Conservation (phyloP, 1,284 basidiomycete genomes). For the Kalmanozyma brasiliensis region DNA sequence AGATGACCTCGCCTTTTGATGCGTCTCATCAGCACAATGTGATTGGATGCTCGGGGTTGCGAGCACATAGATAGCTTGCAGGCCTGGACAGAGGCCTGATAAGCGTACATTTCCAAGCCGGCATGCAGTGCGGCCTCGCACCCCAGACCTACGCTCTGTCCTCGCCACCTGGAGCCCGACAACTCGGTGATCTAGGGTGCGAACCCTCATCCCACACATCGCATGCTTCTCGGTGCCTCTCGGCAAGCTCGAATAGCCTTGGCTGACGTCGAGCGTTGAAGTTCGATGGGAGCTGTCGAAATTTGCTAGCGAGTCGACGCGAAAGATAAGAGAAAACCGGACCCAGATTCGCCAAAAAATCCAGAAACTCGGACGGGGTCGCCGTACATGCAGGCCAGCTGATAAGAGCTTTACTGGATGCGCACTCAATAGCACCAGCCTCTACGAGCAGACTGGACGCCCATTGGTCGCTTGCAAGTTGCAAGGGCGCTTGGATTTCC, state of each 20-base stretch:
- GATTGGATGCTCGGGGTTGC: slow-evolving; percentile 25
- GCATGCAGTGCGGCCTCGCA: background rate
- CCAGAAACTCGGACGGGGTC: slow-evolving; percentile 1
- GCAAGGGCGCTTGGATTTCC: too few species aligned
- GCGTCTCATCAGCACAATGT: slow-evolving; percentile 1
- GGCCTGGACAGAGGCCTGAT: background rate
- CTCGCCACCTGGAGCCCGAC: too few species aligned
- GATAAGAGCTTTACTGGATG: background rate
- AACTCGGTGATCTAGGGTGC: too few species aligned
- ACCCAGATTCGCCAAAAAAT: slow-evolving; percentile 10
- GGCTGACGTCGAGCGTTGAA: too few species aligned
- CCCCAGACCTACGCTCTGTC: background rate
- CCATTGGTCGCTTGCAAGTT: too few species aligned
- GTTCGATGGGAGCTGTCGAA: slow-evolving; percentile 13
- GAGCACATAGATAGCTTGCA: slow-evolving; percentile 16
- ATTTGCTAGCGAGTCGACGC: slow-evolving; percentile 6
- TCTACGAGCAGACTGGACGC: too few species aligned
- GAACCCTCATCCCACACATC: too few species aligned
- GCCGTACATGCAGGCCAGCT: background rate
- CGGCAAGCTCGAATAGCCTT: background rate
- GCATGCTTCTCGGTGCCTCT: too few species aligned
- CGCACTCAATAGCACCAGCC: too few species aligned
- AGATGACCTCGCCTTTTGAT: slow-evolving; percentile 3
- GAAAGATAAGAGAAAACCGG: slow-evolving; percentile 11
- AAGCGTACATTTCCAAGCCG: background rate